Evolutionary conservation across 805 yeast species (phyloP).

Genomic region (Brettanomyces naardenensis): DNA sequence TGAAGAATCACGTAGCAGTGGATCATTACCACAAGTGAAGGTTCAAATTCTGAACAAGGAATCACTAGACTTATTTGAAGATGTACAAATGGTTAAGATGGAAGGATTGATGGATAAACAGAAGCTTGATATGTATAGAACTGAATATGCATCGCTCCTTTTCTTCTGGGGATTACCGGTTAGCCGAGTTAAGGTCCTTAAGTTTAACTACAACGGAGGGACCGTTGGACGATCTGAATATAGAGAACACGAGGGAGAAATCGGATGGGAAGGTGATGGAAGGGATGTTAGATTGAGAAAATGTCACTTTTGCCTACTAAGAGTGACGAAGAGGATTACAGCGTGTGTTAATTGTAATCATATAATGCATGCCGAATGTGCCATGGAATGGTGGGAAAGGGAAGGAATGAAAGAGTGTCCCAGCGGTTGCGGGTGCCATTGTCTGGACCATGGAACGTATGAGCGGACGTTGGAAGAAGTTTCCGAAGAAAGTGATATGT

Average conservation of each 20-base stretch:
- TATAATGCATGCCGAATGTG: constrained; percentile 71
- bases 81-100: constrained; percentile 32
- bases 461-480: background rate
- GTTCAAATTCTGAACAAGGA: constrained; percentile 40
- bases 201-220: constrained; percentile 40
- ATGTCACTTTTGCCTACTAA: constrained; percentile 62
- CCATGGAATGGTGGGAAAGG: constrained; percentile 67
- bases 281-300: constrained; percentile 15
- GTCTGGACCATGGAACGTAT: constrained; percentile 29
- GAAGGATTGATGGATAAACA: constrained; percentile 31
- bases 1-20: background rate
- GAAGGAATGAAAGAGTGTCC: constrained; percentile 52
- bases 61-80: constrained; percentile 36
- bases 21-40: constrained; percentile 26
- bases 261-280: constrained; percentile 19
- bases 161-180: constrained; percentile 79
- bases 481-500: too few species aligned
- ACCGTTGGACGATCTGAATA: constrained; percentile 3
- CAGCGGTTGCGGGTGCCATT: constrained; percentile 78
- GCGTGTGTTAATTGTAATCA: constrained; percentile 75
- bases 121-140: constrained; percentile 38
- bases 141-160: constrained; percentile 69
- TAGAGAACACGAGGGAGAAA: constrained; percentile 19
- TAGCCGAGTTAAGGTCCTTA: constrained; percentile 70
- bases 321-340: constrained; percentile 51